A percentile compares a stretch with the other conserved stretches of the same genome.
Conservation (phyloP, 208 protist genomes). For the Leishmania tropica region DNA sequence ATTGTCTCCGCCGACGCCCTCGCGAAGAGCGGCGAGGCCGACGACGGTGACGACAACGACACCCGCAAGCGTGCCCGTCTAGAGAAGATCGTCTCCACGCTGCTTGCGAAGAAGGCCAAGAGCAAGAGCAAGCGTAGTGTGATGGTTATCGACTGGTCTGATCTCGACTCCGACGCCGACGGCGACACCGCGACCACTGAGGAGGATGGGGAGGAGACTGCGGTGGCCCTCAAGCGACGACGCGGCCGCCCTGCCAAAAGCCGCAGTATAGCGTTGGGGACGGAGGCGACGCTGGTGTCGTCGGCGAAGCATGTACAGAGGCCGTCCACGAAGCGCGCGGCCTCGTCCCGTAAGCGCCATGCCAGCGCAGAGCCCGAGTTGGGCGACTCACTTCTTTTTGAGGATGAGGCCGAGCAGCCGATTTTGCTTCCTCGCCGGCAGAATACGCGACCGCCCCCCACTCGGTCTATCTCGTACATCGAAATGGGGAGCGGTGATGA, state of each 20-base stretch:
- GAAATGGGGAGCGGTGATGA: constrained; percentile 42
- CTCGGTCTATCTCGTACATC: constrained; percentile 66
- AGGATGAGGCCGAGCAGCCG: constrained; percentile 68
- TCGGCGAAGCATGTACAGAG: constrained; percentile 8
- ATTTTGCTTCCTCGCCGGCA: constrained; percentile 68
- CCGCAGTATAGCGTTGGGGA: constrained; percentile 13
- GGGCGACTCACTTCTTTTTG: constrained; percentile 60
- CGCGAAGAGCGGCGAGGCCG: constrained; percentile 17
- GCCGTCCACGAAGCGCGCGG: constrained; percentile 17
- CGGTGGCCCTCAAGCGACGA: constrained; percentile 15
- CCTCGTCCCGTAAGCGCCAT: constrained; percentile 30
- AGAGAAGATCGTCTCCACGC: constrained; percentile 68
- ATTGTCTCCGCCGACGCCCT: constrained; percentile 47
- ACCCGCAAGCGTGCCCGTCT: constrained; percentile 55
- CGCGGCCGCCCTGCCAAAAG: constrained; percentile 28
- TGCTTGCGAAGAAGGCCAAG: constrained; percentile 52
- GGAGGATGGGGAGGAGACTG: constrained; percentile 16
- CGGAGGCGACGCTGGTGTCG: constrained; percentile 18
- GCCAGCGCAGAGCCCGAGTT: constrained; percentile 49
- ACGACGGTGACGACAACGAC: constrained; percentile 22
- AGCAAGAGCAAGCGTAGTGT: constrained; percentile 81
- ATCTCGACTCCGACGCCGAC: constrained; percentile 40
- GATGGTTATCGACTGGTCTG: constrained; percentile 87
- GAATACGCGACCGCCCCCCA: constrained; percentile 34
- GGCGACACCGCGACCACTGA: constrained; percentile 10